Base-by-base conservation (phyloP, 495 filamentous ascomycete genomes). In the Aspergillus olivimuriae region DNA sequence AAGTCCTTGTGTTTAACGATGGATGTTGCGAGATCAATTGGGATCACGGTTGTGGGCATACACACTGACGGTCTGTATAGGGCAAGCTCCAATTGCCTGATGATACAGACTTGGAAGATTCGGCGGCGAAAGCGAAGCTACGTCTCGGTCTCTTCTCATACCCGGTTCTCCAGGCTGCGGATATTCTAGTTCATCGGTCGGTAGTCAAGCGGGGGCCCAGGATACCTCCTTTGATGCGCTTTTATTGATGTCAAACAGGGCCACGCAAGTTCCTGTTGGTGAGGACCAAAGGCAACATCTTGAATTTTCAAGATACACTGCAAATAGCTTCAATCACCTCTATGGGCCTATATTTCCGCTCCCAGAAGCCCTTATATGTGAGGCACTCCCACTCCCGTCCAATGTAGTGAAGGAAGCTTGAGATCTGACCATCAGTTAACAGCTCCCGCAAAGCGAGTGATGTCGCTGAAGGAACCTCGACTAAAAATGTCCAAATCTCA, bases 121-220 rank as follows among this genome's bases (percentile, higher is more conserved):
- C 73, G 2, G 57, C 60, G 3, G 70, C 73, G 34, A 78, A 73
- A 42, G 58, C 69, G 8, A 75, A 75, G 30, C 68, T 94, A 41
- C 89, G 89, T 55, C 75, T 94, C 10, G 94, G 92, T n/a, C 74
- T 98, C 4, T 94, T 95, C 69, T 92, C 89, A 8, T 98, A 98
- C 57, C 92, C 92, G 11, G 87, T 98, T 17, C 77, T 98, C 10
- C 90, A 96, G 60, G 91, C 92, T 20, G 92, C 94, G 23, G 92
- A 98, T 62, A 87, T 98, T 34, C 76, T 98, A 18, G 73, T 95
- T 11, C 87, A 97, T 58, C 72, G 81, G 83, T 86, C 56, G 21
- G 61, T 30, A 30, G 16, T 17, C 41, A 5, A 28, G 31, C 34
- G 23, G 41, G 23, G 32, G 37, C 37, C 41, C 17, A 48, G 18